Percentiles rank a stretch among this genome's conserved stretches.
Conservation (phyloP, 1,139 yeast genomes). For the Zygosaccharomyces sapae region DNA sequence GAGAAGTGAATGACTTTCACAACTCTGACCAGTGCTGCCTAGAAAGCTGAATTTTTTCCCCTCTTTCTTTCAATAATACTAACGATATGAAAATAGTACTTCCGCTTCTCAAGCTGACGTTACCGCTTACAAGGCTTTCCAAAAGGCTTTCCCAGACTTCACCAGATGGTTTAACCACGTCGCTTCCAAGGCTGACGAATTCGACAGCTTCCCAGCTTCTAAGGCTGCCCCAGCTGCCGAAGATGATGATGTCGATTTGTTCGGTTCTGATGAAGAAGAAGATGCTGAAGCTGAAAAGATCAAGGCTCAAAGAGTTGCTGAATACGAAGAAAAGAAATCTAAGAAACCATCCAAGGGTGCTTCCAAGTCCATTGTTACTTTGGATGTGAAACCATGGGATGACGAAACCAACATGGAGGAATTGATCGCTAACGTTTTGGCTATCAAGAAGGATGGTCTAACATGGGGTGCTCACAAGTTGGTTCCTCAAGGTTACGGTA, state of each 20-base stretch:
- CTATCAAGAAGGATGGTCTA: constrained; percentile 85
- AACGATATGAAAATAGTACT: constrained; percentile 44
- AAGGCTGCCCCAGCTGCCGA: constrained; percentile 54
- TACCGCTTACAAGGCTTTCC: constrained; percentile 90
- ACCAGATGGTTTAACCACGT: constrained; percentile 99
- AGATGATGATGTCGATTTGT: constrained; percentile 89
- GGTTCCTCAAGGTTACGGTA: constrained; percentile 98
- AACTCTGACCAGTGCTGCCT: constrained; percentile 4
- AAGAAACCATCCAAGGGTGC: constrained; percentile 96
- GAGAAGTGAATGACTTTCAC: constrained; percentile 20
- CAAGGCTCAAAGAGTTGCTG: constrained; percentile 96
- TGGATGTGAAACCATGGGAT: constrained; percentile 99
- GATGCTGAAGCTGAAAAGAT: constrained; percentile 96
- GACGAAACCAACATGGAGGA: constrained; percentile 95
- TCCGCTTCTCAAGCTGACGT: constrained; percentile 96
- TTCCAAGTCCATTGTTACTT: constrained; percentile 94
- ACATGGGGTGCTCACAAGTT: constrained; percentile 97
- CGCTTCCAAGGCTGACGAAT: constrained; percentile 85
- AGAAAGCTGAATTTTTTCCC: background rate
- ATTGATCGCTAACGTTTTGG: constrained; percentile 80
- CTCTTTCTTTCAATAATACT: constrained; percentile 33
- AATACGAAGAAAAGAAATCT: constrained; percentile 96
- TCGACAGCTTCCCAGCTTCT: constrained; percentile 80
- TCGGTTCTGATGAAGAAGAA: constrained; percentile 89
- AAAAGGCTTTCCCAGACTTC: constrained; percentile 86